Evolutionary conservation across 139 green algal genomes (phyloP), one percentile per base, ranked within the genome.

Genomic region (Cymbomonas tetramitiformis): DNA sequence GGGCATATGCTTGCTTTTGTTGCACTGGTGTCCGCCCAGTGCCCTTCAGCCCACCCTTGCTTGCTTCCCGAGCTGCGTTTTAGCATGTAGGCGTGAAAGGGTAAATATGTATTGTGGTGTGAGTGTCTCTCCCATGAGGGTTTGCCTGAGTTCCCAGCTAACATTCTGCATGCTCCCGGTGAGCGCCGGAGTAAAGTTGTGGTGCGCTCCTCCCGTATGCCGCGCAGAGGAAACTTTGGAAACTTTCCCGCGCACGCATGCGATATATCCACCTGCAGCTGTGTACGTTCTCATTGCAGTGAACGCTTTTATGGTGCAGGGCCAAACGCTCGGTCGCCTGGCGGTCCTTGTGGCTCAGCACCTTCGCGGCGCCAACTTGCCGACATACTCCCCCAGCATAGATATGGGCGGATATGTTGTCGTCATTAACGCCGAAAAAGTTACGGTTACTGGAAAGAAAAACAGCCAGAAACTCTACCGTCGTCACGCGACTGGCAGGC

Each of bases 361-460:
- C 69, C 83, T 97, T 55, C 85, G 91, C 58, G 91, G 91, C 48
- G 97, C 96, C 77, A 66, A 92, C 67, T 29, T 70, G 34, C 57
- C 80, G 3, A 82, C 80, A 28, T 99, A 90, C 79, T 81, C 76
- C 0, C 91, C 91, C 21, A 86, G 78, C 24, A 87, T 95, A 77
- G 83, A 97, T 73, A 99, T 95, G 87, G 91, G 91, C 21, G 71
- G 62, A 0, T 96, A 87, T 58, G 90, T 99, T 3, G 61, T 99
- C 6, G 81, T 99, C 15, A 79, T 98, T 61, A 97, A 96, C 65
- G 89, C 89, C 0, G 86, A 94, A 3, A 89, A 97, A 77, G 82
- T 83, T 32, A 50, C 40, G 0, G 86, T 99, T 24, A 83, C 78
- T 0, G 92, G 92, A 21, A 85, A 79, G 49, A 99, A 99, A 78